Conservation (phyloP, 805 yeast genomes). For the Nakazawaea holstii region DNA sequence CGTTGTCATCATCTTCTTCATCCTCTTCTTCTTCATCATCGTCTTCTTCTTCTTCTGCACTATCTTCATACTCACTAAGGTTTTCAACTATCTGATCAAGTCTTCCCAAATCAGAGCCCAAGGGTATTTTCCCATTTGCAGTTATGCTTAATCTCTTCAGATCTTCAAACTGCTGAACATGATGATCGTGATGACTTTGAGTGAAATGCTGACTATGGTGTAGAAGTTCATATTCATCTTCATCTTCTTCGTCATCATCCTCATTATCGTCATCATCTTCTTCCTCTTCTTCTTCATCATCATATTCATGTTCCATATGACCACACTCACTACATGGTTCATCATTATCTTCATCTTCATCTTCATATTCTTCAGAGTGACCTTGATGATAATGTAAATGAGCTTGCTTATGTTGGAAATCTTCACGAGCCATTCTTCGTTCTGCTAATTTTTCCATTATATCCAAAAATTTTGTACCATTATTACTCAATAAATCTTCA, state of each 20-base stretch:
- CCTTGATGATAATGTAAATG: conserved; percentile 20
- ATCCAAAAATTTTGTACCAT: conserved; percentile 72
- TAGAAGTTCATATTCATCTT: conserved; percentile 10
- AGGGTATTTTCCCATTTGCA: conserved; percentile 9
- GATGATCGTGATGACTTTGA: background rate
- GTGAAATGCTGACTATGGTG: background rate
- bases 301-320: conserved; percentile 23
- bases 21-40: conserved; percentile 21
- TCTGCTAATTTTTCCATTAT: conserved; percentile 75
- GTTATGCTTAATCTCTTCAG: conserved; percentile 8
- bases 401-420: conserved; percentile 20
- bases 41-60: conserved; percentile 22
- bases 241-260: conserved; percentile 18
- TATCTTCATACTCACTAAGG: conserved; percentile 19
- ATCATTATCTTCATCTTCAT: conserved; percentile 20
- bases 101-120: background rate
- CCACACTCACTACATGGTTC: conserved; percentile 25
- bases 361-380: conserved; percentile 22
- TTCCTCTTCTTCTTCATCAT: conserved; percentile 22
- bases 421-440: conserved; percentile 33
- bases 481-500: conserved; percentile 71
- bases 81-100: conserved; percentile 11
- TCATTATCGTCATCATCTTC: conserved; percentile 22
- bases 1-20: conserved; percentile 27
- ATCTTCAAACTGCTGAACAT: background rate